A percentile compares a stretch with the other conserved stretches of the same genome.
These are phyloP conservation scores for Podospora didyma DNA, from an alignment of 495 filamentous ascomycete species.

Conservation along the genomic window DNA sequence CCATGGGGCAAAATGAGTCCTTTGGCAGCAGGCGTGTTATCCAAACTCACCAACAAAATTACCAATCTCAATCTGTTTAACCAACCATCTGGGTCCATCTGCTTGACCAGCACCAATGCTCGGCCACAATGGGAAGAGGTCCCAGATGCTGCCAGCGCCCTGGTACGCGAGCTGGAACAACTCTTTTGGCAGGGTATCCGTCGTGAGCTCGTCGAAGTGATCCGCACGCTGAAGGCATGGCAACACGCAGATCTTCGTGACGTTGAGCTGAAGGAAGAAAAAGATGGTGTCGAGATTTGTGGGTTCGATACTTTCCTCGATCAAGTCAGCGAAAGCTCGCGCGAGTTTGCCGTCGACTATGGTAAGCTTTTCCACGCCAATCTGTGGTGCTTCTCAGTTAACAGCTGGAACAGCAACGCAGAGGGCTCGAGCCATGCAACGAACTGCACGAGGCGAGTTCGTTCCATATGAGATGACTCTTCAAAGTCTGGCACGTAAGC, in stretches of 20 bases:
- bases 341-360: constrained; percentile 3
- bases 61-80: neutral
- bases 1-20: neutral
- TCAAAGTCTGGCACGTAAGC: neutral
- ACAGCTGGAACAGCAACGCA: neutral
- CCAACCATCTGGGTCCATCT: neutral
- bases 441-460: neutral
- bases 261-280: neutral
- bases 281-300: neutral
- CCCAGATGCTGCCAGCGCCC: neutral
- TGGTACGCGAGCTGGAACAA: neutral
- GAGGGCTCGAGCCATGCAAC: neutral
- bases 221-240: neutral
- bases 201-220: neutral
- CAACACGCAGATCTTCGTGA: neutral
- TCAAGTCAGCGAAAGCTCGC: constrained; percentile 11
- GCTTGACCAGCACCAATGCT: neutral
- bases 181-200: neutral
- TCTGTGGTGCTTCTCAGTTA: neutral
- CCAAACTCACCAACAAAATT: neutral
- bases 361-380: neutral
- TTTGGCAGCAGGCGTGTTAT: neutral
- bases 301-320: constrained; percentile 11
- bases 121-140: neutral
- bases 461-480: neutral